Conservation (phyloP, 2,329 filamentous ascomycete species). For the Chlorencoelia australis region DNA sequence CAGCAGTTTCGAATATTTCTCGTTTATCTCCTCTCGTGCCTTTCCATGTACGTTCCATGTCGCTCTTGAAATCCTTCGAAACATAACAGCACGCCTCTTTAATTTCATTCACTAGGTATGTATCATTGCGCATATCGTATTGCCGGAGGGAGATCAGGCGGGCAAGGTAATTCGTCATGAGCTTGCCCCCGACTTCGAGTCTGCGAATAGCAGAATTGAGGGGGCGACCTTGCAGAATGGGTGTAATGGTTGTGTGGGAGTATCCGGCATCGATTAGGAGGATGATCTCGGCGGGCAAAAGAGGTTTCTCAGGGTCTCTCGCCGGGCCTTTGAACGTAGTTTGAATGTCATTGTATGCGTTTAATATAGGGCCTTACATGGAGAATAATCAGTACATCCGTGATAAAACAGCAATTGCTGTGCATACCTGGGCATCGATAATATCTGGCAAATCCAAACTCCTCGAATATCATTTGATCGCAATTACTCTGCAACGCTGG, state of each 20-base stretch:
- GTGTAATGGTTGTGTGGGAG: slow-evolving; percentile 84
- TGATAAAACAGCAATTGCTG: slow-evolving; percentile 1
- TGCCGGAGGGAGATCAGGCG: slow-evolving; percentile 82
- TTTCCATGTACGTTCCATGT: slow-evolving; percentile 81
- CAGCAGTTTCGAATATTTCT: slow-evolving; percentile 35
- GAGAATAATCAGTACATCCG: slow-evolving; percentile 6
- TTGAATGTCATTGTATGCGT: slow-evolving; percentile 73
- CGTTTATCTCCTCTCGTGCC: slow-evolving; percentile 53
- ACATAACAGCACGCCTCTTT: slow-evolving; percentile 87
- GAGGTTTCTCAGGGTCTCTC: slow-evolving; percentile 33
- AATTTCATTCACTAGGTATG: slow-evolving; percentile 88
- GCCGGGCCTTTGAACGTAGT: slow-evolving; percentile 53
- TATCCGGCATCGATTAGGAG: slow-evolving; percentile 87
- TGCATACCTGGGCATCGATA: slow-evolving; percentile 59
- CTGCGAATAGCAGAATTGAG: slow-evolving; percentile 73
- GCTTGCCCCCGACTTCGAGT: slow-evolving; percentile 84
- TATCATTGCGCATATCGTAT: slow-evolving; percentile 92
- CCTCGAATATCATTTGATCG: slow-evolving; percentile 95
- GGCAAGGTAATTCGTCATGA: slow-evolving; percentile 86
- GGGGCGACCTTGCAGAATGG: slow-evolving; percentile 69
- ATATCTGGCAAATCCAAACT: slow-evolving; percentile 87
- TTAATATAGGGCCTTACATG: slow-evolving; percentile 55
- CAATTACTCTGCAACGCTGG: slow-evolving; percentile 76
- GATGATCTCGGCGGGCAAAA: slow-evolving; percentile 64
- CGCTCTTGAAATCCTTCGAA: slow-evolving; percentile 61